Conservation (phyloP, 2,329 filamentous ascomycete genomes). For the Ramularia collo-cygni region DNA sequence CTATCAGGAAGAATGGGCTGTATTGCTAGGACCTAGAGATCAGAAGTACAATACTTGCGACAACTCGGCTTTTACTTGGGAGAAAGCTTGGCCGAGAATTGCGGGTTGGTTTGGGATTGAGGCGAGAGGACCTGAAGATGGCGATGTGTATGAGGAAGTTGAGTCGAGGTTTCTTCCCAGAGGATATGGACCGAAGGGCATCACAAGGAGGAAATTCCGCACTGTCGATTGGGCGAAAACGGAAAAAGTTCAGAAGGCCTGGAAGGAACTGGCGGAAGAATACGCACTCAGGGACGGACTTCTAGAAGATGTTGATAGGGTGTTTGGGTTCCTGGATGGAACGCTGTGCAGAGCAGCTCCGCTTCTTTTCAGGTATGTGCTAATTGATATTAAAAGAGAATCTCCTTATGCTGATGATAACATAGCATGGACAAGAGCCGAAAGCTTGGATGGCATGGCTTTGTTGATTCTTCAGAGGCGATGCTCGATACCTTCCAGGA, state of each 20-base stretch:
- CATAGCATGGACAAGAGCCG: slow-evolving; percentile 39
- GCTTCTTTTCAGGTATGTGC: slow-evolving; percentile 12
- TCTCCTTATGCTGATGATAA: neutral
- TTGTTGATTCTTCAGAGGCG: slow-evolving; percentile 40
- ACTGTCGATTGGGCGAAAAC: slow-evolving; percentile 41
- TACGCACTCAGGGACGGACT: slow-evolving; percentile 32
- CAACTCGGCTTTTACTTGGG: slow-evolving; percentile 42
- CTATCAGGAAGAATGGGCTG: slow-evolving; percentile 46
- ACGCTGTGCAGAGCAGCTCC: slow-evolving; percentile 31
- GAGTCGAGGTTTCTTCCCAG: slow-evolving; percentile 22
- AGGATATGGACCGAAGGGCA: slow-evolving; percentile 24
- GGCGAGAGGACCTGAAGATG: slow-evolving; percentile 21
- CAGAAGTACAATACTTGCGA: slow-evolving; percentile 47
- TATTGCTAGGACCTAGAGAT: slow-evolving; percentile 35
- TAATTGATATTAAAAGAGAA: too few relatives aligned
- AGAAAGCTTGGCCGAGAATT: slow-evolving; percentile 43
- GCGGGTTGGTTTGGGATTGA: slow-evolving; percentile 40
- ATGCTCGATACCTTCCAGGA: slow-evolving; percentile 38
- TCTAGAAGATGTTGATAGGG: slow-evolving; percentile 37
- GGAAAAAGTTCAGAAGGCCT: slow-evolving; percentile 40
- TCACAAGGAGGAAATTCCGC: slow-evolving; percentile 22
- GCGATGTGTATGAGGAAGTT: slow-evolving; percentile 19
- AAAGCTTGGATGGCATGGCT: slow-evolving; percentile 43
- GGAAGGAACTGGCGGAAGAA: slow-evolving; percentile 38
- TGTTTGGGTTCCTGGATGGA: slow-evolving; percentile 44